A percentile compares a stretch with the other conserved stretches of the same genome.
These are phyloP conservation scores for Penicillium cataractarum DNA, from an alignment of 495 filamentous ascomycete genomes.

Conservation along the genomic window DNA sequence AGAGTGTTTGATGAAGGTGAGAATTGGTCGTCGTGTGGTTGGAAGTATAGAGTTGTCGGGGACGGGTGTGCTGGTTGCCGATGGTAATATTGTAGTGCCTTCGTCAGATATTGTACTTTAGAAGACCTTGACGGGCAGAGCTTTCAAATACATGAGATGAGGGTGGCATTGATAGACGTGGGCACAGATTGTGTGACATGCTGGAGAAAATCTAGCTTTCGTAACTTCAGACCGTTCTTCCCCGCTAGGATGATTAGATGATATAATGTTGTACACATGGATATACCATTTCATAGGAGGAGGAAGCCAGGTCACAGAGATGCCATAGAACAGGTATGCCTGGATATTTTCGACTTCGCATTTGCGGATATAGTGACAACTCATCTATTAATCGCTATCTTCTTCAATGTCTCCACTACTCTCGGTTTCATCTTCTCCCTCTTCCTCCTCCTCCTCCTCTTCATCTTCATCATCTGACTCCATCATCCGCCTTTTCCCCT, in stretches of 20 bases:
- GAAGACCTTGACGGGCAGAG: background rate
- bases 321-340: too few species aligned
- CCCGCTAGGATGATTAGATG: too few species aligned
- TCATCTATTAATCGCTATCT: background rate
- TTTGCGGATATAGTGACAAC: too few species aligned
- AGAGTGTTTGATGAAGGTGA: background rate
- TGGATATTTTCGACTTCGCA: too few species aligned
- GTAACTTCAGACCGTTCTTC: too few species aligned
- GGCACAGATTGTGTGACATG: too few species aligned
- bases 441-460: constrained; percentile 7
- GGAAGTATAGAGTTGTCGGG: background rate
- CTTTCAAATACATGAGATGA: too few species aligned
- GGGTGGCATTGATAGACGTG: too few species aligned
- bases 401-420: background rate
- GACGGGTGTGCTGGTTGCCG: background rate
- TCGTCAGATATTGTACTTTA: background rate
- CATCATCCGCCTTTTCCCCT: constrained; percentile 7
- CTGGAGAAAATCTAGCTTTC: too few species aligned
- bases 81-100: background rate
- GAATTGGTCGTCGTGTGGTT: background rate
- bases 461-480: constrained; percentile 13
- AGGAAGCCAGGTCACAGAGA: too few species aligned
- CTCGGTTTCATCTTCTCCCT: background rate
- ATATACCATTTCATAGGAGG: background rate
- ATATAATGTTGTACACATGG: too few species aligned